Base-by-base conservation (phyloP, 1,284 basidiomycete species). In the Rhodotorula sp. region DNA sequence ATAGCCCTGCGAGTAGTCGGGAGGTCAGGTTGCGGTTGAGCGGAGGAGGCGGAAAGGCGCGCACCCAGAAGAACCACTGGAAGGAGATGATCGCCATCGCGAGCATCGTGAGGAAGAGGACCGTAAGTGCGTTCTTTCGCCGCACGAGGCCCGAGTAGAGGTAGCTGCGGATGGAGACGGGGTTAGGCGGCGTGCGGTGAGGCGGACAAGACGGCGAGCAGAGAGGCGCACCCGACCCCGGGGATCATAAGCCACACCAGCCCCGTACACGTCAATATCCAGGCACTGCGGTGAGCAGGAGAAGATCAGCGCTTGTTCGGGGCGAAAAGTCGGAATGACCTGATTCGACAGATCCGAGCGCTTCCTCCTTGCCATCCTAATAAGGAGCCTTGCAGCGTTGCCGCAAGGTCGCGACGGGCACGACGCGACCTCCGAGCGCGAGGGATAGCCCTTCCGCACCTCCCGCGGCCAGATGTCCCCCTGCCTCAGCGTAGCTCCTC, bases 231-330 rank as follows among this genome's bases (percentile, higher is more conserved):
- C 41, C 88, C 89, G 48, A 90, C 85, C 25, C 90, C 88, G 69
- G 90, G 88, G 76, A 92, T 84, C 89, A 90, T 92, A 81, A 91
- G 87, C 74, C 84, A 87, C 32, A 94, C 91, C 82, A 95, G 87
- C 22, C 89, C 90, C 21, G 90, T 90, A 70, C 89, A 88, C 34
- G 91, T 83, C 37, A 92, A 86, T 70, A 94, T 65, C 81, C 81
- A 82, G 1, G 81, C 76, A 36, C 81, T 81, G 67, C 76, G 21
- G 44, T 13, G 48, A 66, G 68, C 12, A 67, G 77, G 80, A 56
- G 66, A 44, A 63, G 73, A 55, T 76, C 58, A 61, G 39, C 25
- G 13, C n/a, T 15, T 29, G 46, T 22, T 22, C 7, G 22, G 32
- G 9, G 13, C 57, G 59, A 19, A 15, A 22, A n/a, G 3, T 32